These are phyloP conservation scores for Coleophoma eucalyptorum DNA, from an alignment of 2,329 filamentous ascomycete genomes.

Conservation along the genomic window DNA sequence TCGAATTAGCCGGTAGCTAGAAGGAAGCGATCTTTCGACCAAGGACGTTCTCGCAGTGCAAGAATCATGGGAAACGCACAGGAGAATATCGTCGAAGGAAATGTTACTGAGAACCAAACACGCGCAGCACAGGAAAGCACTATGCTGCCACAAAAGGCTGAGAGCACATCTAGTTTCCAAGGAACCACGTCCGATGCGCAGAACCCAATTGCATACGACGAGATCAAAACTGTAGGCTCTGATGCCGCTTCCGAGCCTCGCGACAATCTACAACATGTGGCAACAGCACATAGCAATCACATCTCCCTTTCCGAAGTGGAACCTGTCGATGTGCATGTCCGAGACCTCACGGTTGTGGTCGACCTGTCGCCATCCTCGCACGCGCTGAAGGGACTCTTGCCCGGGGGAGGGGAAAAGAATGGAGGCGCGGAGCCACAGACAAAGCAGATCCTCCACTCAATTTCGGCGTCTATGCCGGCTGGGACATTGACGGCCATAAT, in stretches of 20 bases:
- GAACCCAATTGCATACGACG: neutral
- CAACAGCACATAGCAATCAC: conserved; percentile 18
- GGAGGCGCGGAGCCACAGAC: conserved; percentile 28
- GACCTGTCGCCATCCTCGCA: conserved; percentile 53
- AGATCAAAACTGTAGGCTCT: neutral
- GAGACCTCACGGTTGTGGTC: conserved; percentile 50
- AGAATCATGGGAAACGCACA: no score
- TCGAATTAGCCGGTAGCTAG: no score
- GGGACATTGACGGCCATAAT: conserved; percentile 73
- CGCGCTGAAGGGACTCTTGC: conserved; percentile 34
- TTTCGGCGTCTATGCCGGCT: conserved; percentile 59
- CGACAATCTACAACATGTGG: conserved; percentile 4
- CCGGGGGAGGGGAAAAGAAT: conserved; percentile 21
- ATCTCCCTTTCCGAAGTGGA: conserved; percentile 45
- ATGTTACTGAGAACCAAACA: no score
- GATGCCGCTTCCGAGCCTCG: neutral
- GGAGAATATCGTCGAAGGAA: no score
- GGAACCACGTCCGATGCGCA: neutral
- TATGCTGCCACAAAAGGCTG: no score
- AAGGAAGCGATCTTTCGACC: no score
- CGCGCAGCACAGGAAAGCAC: no score
- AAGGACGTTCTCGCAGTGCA: no score
- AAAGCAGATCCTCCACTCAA: conserved; percentile 56
- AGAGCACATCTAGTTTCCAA: no score
- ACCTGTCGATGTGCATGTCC: conserved; percentile 49